A percentile compares a stretch with the other conserved stretches of the same genome.
Evolutionary conservation across 805 yeast genomes (phyloP).

Genomic region (Candida ovalis): DNA sequence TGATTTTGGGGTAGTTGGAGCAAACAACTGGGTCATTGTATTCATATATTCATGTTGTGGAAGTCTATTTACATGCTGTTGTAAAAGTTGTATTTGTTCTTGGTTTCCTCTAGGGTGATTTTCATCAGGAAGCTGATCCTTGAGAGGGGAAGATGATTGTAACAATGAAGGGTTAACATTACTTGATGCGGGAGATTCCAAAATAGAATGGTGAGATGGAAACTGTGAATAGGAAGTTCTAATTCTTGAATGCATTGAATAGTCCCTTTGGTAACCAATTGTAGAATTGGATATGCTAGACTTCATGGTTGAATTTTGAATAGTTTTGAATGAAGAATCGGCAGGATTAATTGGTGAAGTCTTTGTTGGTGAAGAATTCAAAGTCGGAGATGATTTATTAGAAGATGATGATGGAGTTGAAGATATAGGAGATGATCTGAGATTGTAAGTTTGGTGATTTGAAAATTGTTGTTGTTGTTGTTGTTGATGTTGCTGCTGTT

Average conservation of each 20-base stretch:
- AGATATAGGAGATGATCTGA: slow-evolving; percentile 16
- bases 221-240: slow-evolving; percentile 6
- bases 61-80: not conserved
- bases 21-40: not conserved
- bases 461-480: not conserved
- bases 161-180: slow-evolving; percentile 25
- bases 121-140: not conserved
- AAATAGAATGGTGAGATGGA: slow-evolving; percentile 13
- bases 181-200: slow-evolving; percentile 11
- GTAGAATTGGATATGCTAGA: not conserved
- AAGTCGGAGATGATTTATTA: slow-evolving; percentile 14
- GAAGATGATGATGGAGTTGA: slow-evolving; percentile 12
- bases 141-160: slow-evolving; percentile 9
- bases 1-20: slow-evolving; percentile 13
- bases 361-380: slow-evolving; percentile 25
- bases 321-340: slow-evolving; percentile 11
- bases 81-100: not conserved
- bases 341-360: slow-evolving; percentile 26
- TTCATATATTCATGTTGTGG: not conserved
- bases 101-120: not conserved
- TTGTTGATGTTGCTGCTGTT: not conserved
- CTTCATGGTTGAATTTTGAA: not conserved
- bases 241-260: not conserved
- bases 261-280: not conserved
- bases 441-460: not conserved